Percentiles rank a stretch among this genome's conserved stretches.
Conservation (phyloP, 1,284 basidiomycete genomes). For the Testicularia cyperi region DNA sequence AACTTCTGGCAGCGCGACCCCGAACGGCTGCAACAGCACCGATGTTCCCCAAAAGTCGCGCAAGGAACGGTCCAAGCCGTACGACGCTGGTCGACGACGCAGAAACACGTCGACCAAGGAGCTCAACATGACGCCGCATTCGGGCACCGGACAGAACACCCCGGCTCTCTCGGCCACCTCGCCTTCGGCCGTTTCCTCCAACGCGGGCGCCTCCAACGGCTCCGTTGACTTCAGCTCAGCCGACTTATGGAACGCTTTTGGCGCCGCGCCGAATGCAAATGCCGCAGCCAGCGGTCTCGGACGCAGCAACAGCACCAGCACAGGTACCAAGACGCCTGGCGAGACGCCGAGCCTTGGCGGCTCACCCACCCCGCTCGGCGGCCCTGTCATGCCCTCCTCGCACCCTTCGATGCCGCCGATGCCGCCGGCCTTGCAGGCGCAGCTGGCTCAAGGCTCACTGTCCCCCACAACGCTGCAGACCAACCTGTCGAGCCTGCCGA, state of each 20-base stretch:
- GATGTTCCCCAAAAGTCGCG: slow-evolving; percentile 13
- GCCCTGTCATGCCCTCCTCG: background rate
- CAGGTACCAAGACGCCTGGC: slow-evolving; percentile 30
- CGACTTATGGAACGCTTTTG: slow-evolving; percentile 44
- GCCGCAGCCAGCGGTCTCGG: slow-evolving; percentile 27
- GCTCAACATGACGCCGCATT: slow-evolving; percentile 40
- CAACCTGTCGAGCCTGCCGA: slow-evolving; percentile 49
- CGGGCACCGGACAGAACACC: slow-evolving; percentile 34
- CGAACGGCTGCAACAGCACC: slow-evolving; percentile 15
- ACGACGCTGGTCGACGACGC: slow-evolving; percentile 41
- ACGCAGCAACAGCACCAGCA: slow-evolving; percentile 38
- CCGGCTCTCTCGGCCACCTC: slow-evolving; percentile 17
- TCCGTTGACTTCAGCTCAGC: slow-evolving; percentile 27
- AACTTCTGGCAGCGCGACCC: slow-evolving; percentile 24
- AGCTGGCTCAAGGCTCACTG: slow-evolving; percentile 45
- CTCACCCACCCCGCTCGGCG: slow-evolving; percentile 13
- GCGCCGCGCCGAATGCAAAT: slow-evolving; percentile 17
- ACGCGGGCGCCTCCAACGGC: too few relatives aligned
- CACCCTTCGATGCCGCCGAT: slow-evolving; percentile 11
- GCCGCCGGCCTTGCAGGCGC: slow-evolving; percentile 29
- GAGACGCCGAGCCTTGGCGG: slow-evolving; percentile 25
- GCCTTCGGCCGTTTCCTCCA: slow-evolving; percentile 2
- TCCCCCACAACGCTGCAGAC: slow-evolving; percentile 45
- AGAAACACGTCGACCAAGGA: slow-evolving; percentile 34
- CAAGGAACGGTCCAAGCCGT: slow-evolving; percentile 49